Evolutionary conservation across 495 filamentous ascomycete species (phyloP).

Genomic region (Physcia stellaris): DNA sequence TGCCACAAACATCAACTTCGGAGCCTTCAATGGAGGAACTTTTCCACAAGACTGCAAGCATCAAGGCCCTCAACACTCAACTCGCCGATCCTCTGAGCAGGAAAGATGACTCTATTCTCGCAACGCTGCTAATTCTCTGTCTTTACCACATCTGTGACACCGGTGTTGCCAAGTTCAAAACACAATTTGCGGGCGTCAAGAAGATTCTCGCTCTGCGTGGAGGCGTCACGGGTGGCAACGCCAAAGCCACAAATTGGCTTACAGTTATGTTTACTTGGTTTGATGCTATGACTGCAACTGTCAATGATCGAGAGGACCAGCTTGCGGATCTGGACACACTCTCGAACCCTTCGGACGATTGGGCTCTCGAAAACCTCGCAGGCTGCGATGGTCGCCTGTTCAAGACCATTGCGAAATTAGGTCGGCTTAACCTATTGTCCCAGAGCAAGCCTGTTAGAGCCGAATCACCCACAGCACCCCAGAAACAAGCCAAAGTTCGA

Average conservation of each 20-base stretch:
- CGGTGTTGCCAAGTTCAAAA: conserved; percentile 81
- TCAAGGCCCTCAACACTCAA: conserved; percentile 70
- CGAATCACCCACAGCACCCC: conserved; percentile 15
- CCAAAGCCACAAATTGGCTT: conserved; percentile 73
- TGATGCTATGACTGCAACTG: conserved; percentile 83
- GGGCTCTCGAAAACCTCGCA: conserved; percentile 71
- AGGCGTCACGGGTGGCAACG: conserved; percentile 39
- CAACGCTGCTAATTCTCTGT: conserved; percentile 76
- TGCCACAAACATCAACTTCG: conserved; percentile 8
- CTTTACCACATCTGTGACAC: conserved; percentile 90
- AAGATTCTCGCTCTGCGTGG: conserved; percentile 76
- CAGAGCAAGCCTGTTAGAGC: conserved; percentile 50
- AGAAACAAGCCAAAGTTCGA: conserved; percentile 15
- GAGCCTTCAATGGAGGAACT: conserved; percentile 52
- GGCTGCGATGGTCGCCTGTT: conserved; percentile 78
- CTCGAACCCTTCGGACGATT: conserved; percentile 52
- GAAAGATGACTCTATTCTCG: conserved; percentile 74
- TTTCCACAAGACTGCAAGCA: conserved; percentile 66
- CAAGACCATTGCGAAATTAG: conserved; percentile 62
- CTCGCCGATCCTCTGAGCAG: conserved; percentile 60
- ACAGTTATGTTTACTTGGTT: conserved; percentile 94
- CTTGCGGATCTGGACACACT: conserved; percentile 56
- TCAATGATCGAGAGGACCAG: conserved; percentile 87
- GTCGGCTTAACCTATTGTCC: conserved; percentile 76
- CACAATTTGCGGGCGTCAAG: conserved; percentile 87